Conservation (phyloP, 495 filamentous ascomycete species). For the Xylaria cubensis region DNA sequence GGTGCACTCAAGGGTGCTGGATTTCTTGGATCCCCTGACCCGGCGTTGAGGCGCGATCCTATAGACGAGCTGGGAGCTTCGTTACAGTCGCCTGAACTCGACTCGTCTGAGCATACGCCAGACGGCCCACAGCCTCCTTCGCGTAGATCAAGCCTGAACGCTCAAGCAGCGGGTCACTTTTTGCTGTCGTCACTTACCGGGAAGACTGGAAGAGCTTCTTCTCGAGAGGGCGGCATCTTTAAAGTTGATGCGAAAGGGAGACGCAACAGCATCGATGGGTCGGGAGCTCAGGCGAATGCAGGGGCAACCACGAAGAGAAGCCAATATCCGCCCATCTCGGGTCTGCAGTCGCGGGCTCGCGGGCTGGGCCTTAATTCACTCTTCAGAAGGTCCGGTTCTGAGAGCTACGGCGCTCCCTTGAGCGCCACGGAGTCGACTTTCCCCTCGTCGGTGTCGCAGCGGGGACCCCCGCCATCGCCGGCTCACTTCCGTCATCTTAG, state of each 20-base stretch:
- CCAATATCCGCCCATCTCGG: slow-evolving; percentile 55
- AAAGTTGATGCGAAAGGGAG: slow-evolving; percentile 37
- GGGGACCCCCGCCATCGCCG: slow-evolving; percentile 8
- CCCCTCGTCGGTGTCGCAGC: slow-evolving; percentile 26
- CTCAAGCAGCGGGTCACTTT: slow-evolving; percentile 40
- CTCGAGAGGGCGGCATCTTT: slow-evolving; percentile 20
- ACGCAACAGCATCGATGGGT: slow-evolving; percentile 49
- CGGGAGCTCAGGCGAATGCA: slow-evolving; percentile 18
- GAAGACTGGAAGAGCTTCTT: slow-evolving; percentile 38
- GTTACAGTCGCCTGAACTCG: slow-evolving; percentile 36
- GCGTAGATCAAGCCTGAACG: slow-evolving; percentile 52
- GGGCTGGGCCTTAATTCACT: slow-evolving; percentile 44
- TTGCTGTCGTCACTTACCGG: slow-evolving; percentile 29
- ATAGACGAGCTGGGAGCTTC: slow-evolving; percentile 48
- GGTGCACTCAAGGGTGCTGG: slow-evolving; percentile 46
- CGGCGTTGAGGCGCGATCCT: slow-evolving; percentile 44
- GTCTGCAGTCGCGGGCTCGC: slow-evolving; percentile 44
- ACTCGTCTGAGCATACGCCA: slow-evolving; percentile 35
- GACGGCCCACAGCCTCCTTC: slow-evolving; percentile 44
- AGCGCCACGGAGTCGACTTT: slow-evolving; percentile 47
- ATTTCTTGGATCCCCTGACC: slow-evolving; percentile 41
- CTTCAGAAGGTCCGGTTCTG: slow-evolving; percentile 46
- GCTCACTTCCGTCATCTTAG: slow-evolving; percentile 27
- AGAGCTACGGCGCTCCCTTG: slow-evolving; percentile 36
- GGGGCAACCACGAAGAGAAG: slow-evolving; percentile 42